phyloP scores from a whole-genome alignment of 2,329 filamentous ascomycete genomes.

The Eutypa lata region DNA sequence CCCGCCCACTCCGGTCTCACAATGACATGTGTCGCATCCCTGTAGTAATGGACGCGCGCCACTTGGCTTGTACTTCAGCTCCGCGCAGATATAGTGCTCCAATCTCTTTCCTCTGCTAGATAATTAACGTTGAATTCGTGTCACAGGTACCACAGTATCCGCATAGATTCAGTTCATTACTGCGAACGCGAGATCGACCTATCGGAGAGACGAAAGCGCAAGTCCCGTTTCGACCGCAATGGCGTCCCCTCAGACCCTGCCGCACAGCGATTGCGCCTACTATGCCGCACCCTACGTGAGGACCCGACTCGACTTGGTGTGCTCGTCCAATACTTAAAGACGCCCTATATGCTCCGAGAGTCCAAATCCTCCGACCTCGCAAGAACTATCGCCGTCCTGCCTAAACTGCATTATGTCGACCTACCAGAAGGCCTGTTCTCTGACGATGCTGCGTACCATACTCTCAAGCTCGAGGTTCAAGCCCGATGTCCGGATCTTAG shows the following conservation, averaged over 20 bases:
- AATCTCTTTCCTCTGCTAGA: not conserved
- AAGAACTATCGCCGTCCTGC: conserved; percentile 78
- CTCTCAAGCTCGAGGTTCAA: conserved; percentile 80
- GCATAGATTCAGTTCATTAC: conserved; percentile 92
- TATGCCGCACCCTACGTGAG: conserved; percentile 79
- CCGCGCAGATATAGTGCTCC: not conserved
- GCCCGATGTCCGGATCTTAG: conserved; percentile 77
- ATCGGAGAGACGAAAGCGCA: conserved; percentile 73
- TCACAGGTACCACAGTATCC: conserved; percentile 77
- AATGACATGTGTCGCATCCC: too few relatives aligned
- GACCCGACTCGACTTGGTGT: conserved; percentile 66
- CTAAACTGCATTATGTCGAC: conserved; percentile 85
- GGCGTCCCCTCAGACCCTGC: conserved; percentile 79
- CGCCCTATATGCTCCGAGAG: conserved; percentile 93
- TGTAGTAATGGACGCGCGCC: conserved; percentile 5
- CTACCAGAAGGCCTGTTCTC: conserved; percentile 83
- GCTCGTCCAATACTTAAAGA: conserved; percentile 76
- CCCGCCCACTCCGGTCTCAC: too few relatives aligned
- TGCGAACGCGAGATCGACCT: conserved; percentile 83
- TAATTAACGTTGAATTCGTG: not conserved
- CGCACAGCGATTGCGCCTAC: conserved; percentile 69
- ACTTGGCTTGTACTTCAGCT: conserved; percentile 4
- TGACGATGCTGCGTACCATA: conserved; percentile 72
- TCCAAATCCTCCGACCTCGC: conserved; percentile 81
- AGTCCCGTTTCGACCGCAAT: conserved; percentile 70